phyloP scores from a whole-genome alignment of 202 grass and related monocot genomes.

The Zizania palustris region DNA sequence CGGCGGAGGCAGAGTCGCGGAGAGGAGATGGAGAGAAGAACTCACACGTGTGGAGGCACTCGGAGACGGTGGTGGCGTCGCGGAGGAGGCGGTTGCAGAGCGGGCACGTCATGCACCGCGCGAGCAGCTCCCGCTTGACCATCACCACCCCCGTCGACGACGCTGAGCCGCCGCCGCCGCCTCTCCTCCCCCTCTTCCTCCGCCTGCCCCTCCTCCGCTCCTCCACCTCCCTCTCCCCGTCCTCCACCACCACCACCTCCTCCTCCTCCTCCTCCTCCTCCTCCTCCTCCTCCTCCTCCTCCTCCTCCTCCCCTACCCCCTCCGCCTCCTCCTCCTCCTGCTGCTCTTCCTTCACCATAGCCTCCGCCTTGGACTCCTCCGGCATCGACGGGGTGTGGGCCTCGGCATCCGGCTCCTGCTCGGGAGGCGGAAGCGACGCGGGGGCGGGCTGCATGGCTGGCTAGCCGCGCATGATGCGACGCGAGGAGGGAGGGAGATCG shows the following conservation, averaged over 20 bases:
- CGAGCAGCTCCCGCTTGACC: constrained; percentile 74
- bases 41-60: constrained; percentile 99
- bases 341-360: background rate
- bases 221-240: background rate
- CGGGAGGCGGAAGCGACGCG: constrained; percentile 17
- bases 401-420: too few relatives aligned
- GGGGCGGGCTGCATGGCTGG: constrained; percentile 58
- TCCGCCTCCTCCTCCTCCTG: background rate
- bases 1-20: background rate
- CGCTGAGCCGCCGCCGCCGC: background rate
- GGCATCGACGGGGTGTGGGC: too few relatives aligned
- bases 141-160: constrained; percentile 45
- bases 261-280: background rate
- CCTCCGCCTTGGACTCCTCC: too few relatives aligned
- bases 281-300: background rate
- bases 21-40: background rate
- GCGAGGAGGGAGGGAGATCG: constrained; percentile 30
- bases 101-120: constrained; percentile 79
- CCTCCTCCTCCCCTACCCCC: background rate
- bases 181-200: constrained; percentile 32
- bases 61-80: constrained; percentile 94
- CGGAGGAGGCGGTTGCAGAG: constrained; percentile 78
- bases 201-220: background rate
- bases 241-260: background rate
- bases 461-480: constrained; percentile 33